These are phyloP conservation scores for Populus simonii DNA, from an alignment of 345 rosid species.

Conservation along the genomic window DNA sequence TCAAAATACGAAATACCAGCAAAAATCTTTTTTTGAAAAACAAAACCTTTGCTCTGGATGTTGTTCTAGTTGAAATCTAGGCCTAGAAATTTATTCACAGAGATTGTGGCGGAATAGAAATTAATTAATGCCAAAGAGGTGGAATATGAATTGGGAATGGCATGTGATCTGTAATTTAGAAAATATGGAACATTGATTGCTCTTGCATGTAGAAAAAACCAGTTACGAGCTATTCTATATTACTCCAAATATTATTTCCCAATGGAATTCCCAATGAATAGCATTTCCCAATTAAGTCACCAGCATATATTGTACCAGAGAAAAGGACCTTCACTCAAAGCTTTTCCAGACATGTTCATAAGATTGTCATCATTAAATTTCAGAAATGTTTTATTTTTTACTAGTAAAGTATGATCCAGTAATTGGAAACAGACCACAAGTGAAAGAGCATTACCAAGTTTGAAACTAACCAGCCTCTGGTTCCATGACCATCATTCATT, in stretches of 20 bases:
- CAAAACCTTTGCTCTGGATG: neutral
- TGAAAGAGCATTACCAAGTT: neutral
- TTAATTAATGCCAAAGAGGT: neutral
- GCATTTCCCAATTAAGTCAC: neutral
- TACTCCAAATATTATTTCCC: neutral
- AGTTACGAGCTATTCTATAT: neutral
- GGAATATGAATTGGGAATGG: neutral
- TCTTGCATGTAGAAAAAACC: neutral
- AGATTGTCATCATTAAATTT: neutral
- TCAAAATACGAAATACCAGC: slow-evolving; percentile 1
- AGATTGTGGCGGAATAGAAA: neutral
- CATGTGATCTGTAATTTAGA: neutral
- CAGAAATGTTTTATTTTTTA: neutral
- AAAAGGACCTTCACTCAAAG: neutral
- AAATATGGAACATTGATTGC: neutral
- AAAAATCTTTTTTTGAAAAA: neutral
- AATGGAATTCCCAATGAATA: neutral
- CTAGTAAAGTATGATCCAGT: neutral
- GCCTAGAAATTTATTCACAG: neutral
- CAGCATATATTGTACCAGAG: neutral
- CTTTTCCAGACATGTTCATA: neutral
- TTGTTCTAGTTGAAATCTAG: neutral
- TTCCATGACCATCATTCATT: neutral
- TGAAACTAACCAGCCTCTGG: neutral
- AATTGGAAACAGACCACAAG: neutral